Evolutionary conservation across 2,329 filamentous ascomycete species (phyloP), one percentile per base, ranked within the genome.

Genomic region (Aspergillus viridinutans): DNA sequence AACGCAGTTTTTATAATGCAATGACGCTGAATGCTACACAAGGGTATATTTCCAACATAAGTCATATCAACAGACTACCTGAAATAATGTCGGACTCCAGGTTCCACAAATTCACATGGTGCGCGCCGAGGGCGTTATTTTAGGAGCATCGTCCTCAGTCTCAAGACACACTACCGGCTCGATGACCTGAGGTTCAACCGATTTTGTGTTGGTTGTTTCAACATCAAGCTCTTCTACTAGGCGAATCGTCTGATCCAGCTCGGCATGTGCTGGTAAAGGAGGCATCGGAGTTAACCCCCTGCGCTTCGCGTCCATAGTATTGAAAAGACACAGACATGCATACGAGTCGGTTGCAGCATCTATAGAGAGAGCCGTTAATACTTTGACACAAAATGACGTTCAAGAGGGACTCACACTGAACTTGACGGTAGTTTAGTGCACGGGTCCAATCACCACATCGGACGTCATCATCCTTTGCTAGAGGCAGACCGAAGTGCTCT

Each of bases 291-390:
- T 74, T 59, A 96, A 77, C 6, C 78, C 76, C 63, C 83, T 79
- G 17, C 92, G 81, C 65, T 88, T 84, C 51, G 83, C 75, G 56
- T 97, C 87, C 48, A 96, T 77, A 1, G 82, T 80, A 58, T 90
- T 79, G 67, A 85, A 96, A 1, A 97, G 77, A 55, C 90, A 87
- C 10, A 89, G 74, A 47, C 86, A 84, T 58, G 89, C 91, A 69
- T 96, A 97, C 0, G 90, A 88, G 71, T 96, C 91, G 0, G 90
- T 87, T 12, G 90, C 91, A 9, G 90, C 86, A 72, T 92, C 87
- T 90, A 64, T 25, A 42, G 20, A 60, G 52, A 10, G 62, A 73
- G 28, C 9, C 7, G 66, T 55, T 48, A 57, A 59, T 43, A 64
- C 58, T 64, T 67, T 49, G 1, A 64, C 64, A 0, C 57, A 69